Conservation (phyloP, 2,329 filamentous ascomycete genomes). For the Fonsecaea pugnacius region DNA sequence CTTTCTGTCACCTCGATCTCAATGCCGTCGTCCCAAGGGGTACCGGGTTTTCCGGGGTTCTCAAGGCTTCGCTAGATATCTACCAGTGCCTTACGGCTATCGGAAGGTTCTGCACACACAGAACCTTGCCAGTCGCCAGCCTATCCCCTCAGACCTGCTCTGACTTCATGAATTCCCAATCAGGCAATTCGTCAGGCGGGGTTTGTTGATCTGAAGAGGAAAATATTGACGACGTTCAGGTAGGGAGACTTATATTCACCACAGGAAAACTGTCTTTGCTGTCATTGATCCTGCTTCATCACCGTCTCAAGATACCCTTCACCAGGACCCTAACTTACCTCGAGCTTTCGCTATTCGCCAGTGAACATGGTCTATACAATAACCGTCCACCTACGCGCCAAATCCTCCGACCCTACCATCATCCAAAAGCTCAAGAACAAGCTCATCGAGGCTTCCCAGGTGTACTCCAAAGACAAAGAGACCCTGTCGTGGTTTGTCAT, state of each 20-base stretch:
- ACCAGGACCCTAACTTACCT: too few relatives aligned
- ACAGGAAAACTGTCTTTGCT: not conserved
- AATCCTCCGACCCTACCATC: constrained; percentile 64
- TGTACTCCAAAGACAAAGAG: constrained; percentile 74
- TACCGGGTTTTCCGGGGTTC: not conserved
- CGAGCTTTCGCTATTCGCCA: not conserved
- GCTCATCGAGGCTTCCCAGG: constrained; percentile 72
- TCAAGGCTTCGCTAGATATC: not conserved
- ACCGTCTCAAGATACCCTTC: too few relatives aligned
- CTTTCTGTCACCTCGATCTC: not conserved
- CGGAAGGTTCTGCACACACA: not conserved
- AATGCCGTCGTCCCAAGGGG: not conserved
- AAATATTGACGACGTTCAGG: not conserved
- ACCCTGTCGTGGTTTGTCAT: constrained; percentile 75
- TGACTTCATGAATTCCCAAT: not conserved
- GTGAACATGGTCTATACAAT: constrained; percentile 38
- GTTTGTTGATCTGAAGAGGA: not conserved
- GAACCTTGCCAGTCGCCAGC: not conserved
- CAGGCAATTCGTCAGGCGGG: constrained; percentile 1
- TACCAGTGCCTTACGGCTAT: not conserved
- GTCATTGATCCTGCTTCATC: not conserved
- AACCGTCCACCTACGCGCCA: constrained; percentile 62
- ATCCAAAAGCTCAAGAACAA: constrained; percentile 72
- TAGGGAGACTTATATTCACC: not conserved
- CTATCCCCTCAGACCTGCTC: not conserved